A percentile compares a stretch with the other conserved stretches of the same genome.
phyloP scores from a whole-genome alignment of 495 filamentous ascomycete genomes.

The Alectoria sarmentosa region DNA sequence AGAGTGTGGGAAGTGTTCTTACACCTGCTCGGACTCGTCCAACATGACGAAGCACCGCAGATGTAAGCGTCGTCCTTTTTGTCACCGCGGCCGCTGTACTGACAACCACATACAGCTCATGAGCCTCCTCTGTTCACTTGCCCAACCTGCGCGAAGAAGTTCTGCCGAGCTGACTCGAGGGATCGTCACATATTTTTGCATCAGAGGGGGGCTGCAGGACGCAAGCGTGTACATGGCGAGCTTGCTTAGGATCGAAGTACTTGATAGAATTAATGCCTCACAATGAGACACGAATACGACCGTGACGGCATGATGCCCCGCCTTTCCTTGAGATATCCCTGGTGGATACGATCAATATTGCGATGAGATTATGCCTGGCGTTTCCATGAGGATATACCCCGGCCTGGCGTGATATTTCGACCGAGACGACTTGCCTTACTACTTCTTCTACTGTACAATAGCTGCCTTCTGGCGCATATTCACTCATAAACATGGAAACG shows the following conservation, averaged over 20 bases:
- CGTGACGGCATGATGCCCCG: no score
- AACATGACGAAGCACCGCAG: slow-evolving; percentile 26
- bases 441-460: neutral
- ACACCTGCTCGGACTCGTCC: slow-evolving; percentile 21
- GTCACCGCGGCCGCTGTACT: neutral
- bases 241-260: neutral
- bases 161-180: slow-evolving; percentile 20
- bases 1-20: slow-evolving; percentile 32
- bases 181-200: slow-evolving; percentile 20
- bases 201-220: neutral
- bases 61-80: neutral
- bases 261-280: neutral
- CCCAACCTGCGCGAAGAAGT: slow-evolving; percentile 16
- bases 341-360: neutral
- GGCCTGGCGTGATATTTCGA: neutral
- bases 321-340: no score
- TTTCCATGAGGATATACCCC: slow-evolving; percentile 1
- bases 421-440: neutral
- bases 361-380: neutral
- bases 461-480: neutral
- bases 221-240: slow-evolving; percentile 8
- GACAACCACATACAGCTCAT: slow-evolving; percentile 8
- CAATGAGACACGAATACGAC: no score
- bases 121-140: slow-evolving; percentile 17
- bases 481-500: neutral